These are phyloP conservation scores for Wallacemonas sp. DNA, from an alignment of 208 protist genomes.

Conservation along the genomic window DNA sequence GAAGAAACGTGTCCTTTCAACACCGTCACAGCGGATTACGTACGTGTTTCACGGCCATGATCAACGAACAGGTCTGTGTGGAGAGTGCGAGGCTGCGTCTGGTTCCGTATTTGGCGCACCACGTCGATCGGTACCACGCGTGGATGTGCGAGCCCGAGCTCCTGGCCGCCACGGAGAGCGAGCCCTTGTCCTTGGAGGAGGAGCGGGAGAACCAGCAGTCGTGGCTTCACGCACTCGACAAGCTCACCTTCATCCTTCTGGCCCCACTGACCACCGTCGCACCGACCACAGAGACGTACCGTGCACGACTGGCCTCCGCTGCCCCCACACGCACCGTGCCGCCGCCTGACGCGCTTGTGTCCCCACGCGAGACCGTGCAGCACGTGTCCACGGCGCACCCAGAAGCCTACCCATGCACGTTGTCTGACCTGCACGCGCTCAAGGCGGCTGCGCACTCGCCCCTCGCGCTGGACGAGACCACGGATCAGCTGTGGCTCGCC, in stretches of 20 bases:
- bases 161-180: conserved; percentile 77
- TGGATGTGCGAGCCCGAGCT: conserved; percentile 87
- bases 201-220: conserved; percentile 87
- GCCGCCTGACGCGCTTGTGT: background rate
- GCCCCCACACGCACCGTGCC: background rate
- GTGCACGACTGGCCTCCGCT: background rate
- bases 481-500: conserved; percentile 1
- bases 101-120: conserved; percentile 83
- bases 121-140: conserved; percentile 84
- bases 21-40: no score
- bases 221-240: conserved; percentile 80
- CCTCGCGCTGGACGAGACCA: background rate
- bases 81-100: conserved; percentile 50
- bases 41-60: no score
- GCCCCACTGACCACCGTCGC: conserved; percentile 25
- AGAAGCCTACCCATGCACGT: background rate
- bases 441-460: background rate
- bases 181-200: conserved; percentile 84
- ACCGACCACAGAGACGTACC: background rate
- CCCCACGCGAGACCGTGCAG: background rate
- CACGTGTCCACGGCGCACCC: background rate
- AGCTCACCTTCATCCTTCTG: conserved; percentile 92
- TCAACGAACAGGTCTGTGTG: conserved; percentile 78
- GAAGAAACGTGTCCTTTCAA: no score
- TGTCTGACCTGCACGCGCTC: background rate